Conservation (phyloP, 345 rosid genomes). For the Eucalyptus regnans region DNA sequence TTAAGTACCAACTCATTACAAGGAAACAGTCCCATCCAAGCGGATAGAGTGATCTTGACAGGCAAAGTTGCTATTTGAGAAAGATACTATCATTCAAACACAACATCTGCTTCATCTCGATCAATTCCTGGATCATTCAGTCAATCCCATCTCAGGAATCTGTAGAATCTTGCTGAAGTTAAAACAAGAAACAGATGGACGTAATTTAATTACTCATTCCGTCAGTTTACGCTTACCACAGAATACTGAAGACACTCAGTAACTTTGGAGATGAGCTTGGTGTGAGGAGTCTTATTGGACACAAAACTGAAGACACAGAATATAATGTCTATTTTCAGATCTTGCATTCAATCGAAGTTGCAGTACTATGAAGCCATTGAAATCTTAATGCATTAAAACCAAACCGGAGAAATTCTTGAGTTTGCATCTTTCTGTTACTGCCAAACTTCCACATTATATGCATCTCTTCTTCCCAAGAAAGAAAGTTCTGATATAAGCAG, state of each 20-base stretch:
- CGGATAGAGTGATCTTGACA: background rate
- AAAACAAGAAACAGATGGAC: rapidly evolving
- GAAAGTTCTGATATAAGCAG: background rate
- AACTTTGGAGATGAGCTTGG: background rate
- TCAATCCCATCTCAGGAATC: background rate
- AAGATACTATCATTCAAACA: background rate
- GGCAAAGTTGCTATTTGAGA: background rate
- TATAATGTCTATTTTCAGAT: background rate
- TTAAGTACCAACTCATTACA: background rate
- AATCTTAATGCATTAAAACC: background rate
- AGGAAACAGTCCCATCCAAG: background rate
- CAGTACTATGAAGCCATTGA: background rate
- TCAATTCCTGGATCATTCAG: background rate
- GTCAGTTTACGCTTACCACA: background rate
- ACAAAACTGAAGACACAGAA: background rate
- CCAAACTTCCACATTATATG: background rate
- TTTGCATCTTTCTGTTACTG: background rate
- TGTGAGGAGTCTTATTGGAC: background rate
- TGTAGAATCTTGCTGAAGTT: background rate
- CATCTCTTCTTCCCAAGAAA: background rate
- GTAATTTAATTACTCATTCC: background rate
- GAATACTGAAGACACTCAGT: background rate
- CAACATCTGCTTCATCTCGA: background rate
- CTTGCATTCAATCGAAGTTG: background rate
- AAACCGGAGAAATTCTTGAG: background rate